Base-by-base conservation (phyloP, 495 filamentous ascomycete genomes). In the Penicillium pulvis region DNA sequence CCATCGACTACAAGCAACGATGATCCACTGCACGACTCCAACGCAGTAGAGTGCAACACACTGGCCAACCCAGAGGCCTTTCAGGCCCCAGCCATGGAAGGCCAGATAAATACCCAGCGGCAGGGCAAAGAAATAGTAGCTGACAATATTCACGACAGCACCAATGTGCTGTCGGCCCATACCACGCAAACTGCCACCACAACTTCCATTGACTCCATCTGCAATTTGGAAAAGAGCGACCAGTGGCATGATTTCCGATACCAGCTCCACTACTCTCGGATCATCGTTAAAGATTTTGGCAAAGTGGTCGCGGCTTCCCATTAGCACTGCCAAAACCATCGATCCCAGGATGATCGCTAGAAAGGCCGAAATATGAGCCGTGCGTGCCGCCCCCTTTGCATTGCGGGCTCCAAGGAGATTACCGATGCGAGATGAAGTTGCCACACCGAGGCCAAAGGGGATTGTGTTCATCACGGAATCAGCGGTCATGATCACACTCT, bases 221-320 rank as follows among this genome's bases (percentile, higher is more conserved):
- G 92, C 90, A 55, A 97, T 92, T 75, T 97, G 92, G 78, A 97
- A 97, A 17, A 96, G 79, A 4, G 92, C 92, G 11, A 97, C 92
- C 63, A 83, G 92, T 20, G 91, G 92, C 75, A 97, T 84, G 44
- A 96, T 90, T 36, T 92, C 83, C 2, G 90, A 86, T 0, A 91
- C 93, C 5, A 97, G 79, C 8, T 63, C 66, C n/a, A 95, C 85
- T 0, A 97, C 92, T 11, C 79, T 67, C 7, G 79, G 68, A 65
- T 97, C 91, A 59, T 91, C 79, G 67, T 94, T 96, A 75, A 96
- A 96, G 36, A 97, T 84, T 61, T 83, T 83, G 8, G 89, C 92
- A 66, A 94, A 96, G 12, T 86, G 75, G 62, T 94, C 73, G 53
- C 88, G 90, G 3, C 89, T 86, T 3, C 78, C 79, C 81, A 96